Evolutionary conservation across 148 eudicot genomes (phyloP).

Genomic region (Silene latifolia): DNA sequence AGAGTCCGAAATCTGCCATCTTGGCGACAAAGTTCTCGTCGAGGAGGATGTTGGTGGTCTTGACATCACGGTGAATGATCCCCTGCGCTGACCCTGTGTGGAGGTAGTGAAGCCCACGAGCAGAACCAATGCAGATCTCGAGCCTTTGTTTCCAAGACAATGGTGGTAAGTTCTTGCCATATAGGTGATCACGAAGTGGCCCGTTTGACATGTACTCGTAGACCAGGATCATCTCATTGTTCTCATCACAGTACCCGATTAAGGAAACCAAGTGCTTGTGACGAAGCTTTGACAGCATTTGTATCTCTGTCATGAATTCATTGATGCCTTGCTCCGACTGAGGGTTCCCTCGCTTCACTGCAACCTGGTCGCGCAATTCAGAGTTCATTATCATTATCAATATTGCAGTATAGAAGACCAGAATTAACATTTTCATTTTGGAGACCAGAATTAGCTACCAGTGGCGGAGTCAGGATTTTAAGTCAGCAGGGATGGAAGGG

Average conservation of each 20-base stretch:
- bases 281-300: slow-evolving; percentile 78
- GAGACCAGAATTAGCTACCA: too few relatives aligned
- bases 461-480: too few relatives aligned
- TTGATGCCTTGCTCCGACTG: slow-evolving; percentile 84
- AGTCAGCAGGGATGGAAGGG: too few relatives aligned
- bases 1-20: slow-evolving; percentile 87
- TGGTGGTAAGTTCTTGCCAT: slow-evolving; percentile 53
- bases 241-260: slow-evolving; percentile 76
- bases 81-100: slow-evolving; percentile 81
- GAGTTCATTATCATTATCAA: not conserved
- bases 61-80: slow-evolving; percentile 84
- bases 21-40: slow-evolving; percentile 71
- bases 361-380: slow-evolving; percentile 38
- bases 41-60: slow-evolving; percentile 74
- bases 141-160: slow-evolving; percentile 78
- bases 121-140: slow-evolving; percentile 76
- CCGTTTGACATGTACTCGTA: slow-evolving; percentile 85
- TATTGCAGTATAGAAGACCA: too few relatives aligned
- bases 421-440: too few relatives aligned
- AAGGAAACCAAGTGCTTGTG: slow-evolving; percentile 85
- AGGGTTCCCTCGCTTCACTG: slow-evolving; percentile 81
- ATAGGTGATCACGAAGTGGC: slow-evolving; percentile 73
- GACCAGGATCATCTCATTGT: slow-evolving; percentile 72
- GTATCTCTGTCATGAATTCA: slow-evolving; percentile 82
- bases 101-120: slow-evolving; percentile 83